Conservation (phyloP, 805 yeast species). For the Hanseniaspora lindneri region DNA sequence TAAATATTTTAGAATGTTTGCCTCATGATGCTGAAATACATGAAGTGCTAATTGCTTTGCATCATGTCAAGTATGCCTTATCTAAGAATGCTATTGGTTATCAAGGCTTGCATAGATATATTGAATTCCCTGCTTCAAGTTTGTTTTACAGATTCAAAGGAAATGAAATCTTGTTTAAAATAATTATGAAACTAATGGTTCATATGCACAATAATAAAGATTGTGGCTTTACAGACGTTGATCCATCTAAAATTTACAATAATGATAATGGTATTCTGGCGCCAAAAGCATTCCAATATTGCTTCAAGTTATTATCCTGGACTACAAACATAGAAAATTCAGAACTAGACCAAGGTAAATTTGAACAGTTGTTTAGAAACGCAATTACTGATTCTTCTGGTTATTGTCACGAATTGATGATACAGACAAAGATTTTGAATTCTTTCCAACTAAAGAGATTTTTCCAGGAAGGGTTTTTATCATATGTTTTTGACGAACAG, state of each 20-base stretch:
- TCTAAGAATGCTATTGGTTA: constrained; percentile 9
- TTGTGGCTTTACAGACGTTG: background rate
- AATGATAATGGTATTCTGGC: background rate
- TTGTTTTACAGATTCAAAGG: constrained; percentile 2
- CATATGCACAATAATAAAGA: background rate
- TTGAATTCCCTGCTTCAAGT: constrained; percentile 4
- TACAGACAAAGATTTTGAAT: background rate
- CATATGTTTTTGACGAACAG: background rate
- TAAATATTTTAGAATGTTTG: constrained; percentile 23
- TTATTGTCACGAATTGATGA: background rate
- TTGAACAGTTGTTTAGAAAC: background rate
- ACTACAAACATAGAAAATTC: background rate
- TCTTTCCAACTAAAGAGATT: background rate
- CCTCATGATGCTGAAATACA: constrained; percentile 19
- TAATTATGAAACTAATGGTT: background rate
- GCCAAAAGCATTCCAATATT: background rate
- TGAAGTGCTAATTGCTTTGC: constrained; percentile 1
- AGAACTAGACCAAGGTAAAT: background rate
- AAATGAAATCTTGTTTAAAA: constrained; percentile 1
- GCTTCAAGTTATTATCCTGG: background rate
- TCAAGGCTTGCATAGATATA: constrained; percentile 1
- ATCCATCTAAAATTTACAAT: background rate
- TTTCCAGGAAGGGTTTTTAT: background rate
- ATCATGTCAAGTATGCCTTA: background rate
- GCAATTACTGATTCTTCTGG: background rate